Evolutionary conservation across 495 filamentous ascomycete genomes (phyloP).

Genomic region (Choiromyces venosus): DNA sequence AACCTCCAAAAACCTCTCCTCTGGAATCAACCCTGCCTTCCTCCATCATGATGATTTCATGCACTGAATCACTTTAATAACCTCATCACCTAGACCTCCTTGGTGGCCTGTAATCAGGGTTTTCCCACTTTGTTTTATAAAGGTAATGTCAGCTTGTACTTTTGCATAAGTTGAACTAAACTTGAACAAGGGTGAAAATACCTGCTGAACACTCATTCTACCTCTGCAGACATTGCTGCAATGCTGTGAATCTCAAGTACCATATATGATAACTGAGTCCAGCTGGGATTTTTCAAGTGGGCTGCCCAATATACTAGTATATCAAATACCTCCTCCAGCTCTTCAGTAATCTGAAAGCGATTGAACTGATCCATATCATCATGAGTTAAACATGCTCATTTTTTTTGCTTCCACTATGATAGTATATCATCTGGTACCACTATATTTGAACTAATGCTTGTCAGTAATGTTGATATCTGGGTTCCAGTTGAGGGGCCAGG

Average conservation of each 20-base stretch:
- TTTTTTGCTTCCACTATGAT: not conserved
- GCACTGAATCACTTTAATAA: not conserved
- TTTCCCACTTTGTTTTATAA: not conserved
- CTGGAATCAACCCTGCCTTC: not conserved
- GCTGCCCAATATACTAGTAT: not conserved
- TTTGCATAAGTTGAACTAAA: not conserved
- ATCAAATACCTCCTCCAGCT: not conserved
- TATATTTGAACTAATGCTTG: too few species aligned
- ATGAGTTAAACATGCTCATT: not conserved
- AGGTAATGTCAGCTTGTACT: too few species aligned
- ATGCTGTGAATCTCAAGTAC: not conserved
- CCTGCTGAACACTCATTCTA: not conserved
- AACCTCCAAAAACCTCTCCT: not conserved
- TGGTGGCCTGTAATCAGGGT: not conserved
- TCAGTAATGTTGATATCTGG: too few species aligned
- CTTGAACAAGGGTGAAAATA: not conserved
- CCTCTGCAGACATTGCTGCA: not conserved
- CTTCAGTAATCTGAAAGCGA: not conserved
- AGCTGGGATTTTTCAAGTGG: not conserved
- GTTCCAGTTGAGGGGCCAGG: not conserved
- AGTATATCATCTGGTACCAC: not conserved
- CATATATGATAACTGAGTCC: not conserved
- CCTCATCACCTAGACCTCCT: not conserved
- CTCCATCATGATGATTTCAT: not conserved
- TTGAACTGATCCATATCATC: not conserved